Base-by-base conservation (phyloP, 768 basidiomycete species). In the Daedaleopsis sinensis region DNA sequence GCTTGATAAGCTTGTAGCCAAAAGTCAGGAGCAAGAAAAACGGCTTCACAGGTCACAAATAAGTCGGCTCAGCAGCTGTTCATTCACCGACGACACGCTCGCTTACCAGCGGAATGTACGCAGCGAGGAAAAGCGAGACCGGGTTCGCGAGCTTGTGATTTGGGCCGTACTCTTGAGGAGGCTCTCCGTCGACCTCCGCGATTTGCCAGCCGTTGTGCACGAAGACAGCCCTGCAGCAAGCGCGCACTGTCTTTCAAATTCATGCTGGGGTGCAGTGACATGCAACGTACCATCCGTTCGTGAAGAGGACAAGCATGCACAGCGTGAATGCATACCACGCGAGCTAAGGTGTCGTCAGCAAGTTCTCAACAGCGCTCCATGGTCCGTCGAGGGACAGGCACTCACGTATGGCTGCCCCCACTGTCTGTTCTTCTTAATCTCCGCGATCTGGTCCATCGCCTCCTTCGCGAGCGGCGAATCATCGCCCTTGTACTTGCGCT, bases 1-100 rank as follows among this genome's bases (percentile, higher is more conserved):
- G 69, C 55, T 70, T 60, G 54, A 72, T 68, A n/a, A 72, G 64
- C 58, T 72, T 72, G 63, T 72, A 72, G 15, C 71, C 71, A 23
- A 70, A 67, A 3, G 68, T 70, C 19, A 72, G 54, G 8, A 72
- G 61, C 1, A 70, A 15, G 55, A 70, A 72, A 50, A 70, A 65
- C 1, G 69, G 71, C 71, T 70, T 3, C 27, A 7, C 27, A 7
- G 27, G 27, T 3, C 27, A 32, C 27, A 32, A 32, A 32, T 7
- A 32, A 32, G 27, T 32, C 27, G 27, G 3, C 7, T 32, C 3
- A 32, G 27, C 27, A 32, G 27, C 7, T 3, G 27, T 7, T 32
- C 27, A 3, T 32, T 32, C 27, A 32, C 4, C 27, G 7, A 3
- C 27, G 27, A 32, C 27, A 32, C 27, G 27, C 4, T 32, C 7